Evolutionary conservation across 2,329 filamentous ascomycete species (phyloP).

Genomic region (Ophiostoma sp.): DNA sequence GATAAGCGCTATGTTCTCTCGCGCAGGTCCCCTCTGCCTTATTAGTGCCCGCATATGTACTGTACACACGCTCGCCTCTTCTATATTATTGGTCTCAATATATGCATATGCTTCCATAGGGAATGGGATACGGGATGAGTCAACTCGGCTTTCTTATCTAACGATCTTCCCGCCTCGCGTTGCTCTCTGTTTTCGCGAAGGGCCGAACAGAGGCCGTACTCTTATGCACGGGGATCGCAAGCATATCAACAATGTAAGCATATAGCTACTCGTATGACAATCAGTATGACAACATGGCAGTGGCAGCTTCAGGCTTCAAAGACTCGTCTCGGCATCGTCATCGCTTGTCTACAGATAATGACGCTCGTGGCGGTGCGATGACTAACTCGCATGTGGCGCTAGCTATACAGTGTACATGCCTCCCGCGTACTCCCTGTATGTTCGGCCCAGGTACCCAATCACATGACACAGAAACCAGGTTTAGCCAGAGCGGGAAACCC

Average conservation of each 20-base stretch:
- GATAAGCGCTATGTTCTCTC: not conserved
- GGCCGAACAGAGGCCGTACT: no score
- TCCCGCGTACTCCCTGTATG: not conserved
- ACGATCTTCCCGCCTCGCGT: no score
- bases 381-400: conserved; percentile 15
- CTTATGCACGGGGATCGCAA: no score
- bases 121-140: no score
- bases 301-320: not conserved
- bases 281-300: not conserved
- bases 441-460: conserved; percentile 14
- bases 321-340: not conserved
- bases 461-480: not conserved
- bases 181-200: no score
- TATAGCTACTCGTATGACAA: not conserved
- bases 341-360: not conserved
- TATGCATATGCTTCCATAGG: no score
- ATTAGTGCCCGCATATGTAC: not conserved
- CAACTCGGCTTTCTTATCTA: no score
- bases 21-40: not conserved
- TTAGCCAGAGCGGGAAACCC: not conserved
- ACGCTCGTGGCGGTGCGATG: conserved; percentile 15
- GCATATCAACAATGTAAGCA: not conserved
- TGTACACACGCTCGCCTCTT: no score
- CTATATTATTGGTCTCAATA: no score
- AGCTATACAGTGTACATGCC: conserved; percentile 1